These are phyloP conservation scores for Aspergillus awamori DNA, from an alignment of 2,329 filamentous ascomycete genomes.

Conservation along the genomic window DNA sequence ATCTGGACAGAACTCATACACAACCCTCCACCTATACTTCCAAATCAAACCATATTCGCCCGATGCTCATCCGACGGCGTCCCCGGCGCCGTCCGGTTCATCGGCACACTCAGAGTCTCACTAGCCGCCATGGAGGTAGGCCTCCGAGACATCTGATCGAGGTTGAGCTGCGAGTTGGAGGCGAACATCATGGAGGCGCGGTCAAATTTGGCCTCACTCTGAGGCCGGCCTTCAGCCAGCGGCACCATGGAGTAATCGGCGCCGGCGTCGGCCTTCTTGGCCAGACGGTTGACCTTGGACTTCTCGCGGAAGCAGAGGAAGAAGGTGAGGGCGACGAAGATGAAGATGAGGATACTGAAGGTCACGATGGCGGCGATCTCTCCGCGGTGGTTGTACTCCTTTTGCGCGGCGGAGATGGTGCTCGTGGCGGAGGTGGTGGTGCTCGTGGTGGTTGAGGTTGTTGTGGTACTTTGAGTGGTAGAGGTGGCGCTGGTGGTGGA, in stretches of 20 bases:
- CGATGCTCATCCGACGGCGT: neutral
- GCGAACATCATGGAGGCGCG: conserved; percentile 13
- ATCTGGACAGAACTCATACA: neutral
- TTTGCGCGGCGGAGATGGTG: neutral
- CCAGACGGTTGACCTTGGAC: neutral
- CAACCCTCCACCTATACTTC: neutral
- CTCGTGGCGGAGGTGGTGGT: conserved; percentile 8
- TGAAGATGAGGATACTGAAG: neutral
- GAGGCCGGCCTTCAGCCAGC: neutral
- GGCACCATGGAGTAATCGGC: conserved; percentile 10
- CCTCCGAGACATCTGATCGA: neutral
- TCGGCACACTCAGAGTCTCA: neutral
- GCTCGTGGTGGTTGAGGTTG: conserved; percentile 7
- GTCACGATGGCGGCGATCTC: conserved; percentile 7
- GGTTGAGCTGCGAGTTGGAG: neutral
- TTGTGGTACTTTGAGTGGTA: conserved; percentile 7
- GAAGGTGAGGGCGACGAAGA: conserved; percentile 4
- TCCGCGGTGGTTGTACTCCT: conserved; percentile 5
- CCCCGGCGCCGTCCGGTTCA: neutral
- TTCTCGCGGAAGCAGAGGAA: conserved; percentile 1
- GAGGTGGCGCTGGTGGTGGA: conserved; percentile 8
- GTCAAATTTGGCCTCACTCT: conserved; percentile 9
- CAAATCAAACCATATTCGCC: neutral
- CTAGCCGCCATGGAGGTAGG: conserved; percentile 7
- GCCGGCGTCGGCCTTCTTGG: neutral